Base-by-base conservation (phyloP, 306 rosid genomes). In the Geum urbanum region DNA sequence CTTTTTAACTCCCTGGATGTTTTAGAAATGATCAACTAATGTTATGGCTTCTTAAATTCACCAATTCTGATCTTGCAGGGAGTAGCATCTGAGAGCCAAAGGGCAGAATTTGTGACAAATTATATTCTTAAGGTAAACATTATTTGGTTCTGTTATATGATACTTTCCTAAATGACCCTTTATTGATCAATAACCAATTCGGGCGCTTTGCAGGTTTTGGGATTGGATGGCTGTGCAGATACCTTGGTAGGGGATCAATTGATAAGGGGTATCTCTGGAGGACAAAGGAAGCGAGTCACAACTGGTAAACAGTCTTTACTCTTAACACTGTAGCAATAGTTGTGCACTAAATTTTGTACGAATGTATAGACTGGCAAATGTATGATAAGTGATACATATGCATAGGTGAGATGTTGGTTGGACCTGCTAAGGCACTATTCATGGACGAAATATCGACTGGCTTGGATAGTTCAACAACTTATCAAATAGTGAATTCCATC, bases 361-460 rank as follows among this genome's bases (percentile, higher is more conserved):
- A 22, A 56, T 55, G 11, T 55, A 0, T 66, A 9, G 32, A 27
- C 22, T 66, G 27, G 44, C 7, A 66, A 48, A 69, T 27, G 43
- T 27, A 57, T 47, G 46, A 46, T 47, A 6, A 46, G 9, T 58
- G 52, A 49, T 35, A 14, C 20, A 52, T 37, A 4, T 15, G 1
- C 62, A 13, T 39, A 83, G 90, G 87, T 45, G 90, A 86, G 55
- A 83, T 83, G 84, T 44, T 86, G 12, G 90, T 86, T 64, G 90
- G 90, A 76, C 85, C 87, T 55, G 40, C 80, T n/a, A 86, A 63
- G 47, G 87, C 84, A 35, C 43, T 86, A 45, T 83, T 86, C 77
- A 83, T 86, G 90, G 90, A 86, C 56, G 90, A 83, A 68, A 86
- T 86, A 76, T 86, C 90, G 0, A 83, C 87, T 57, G 87, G 87